A percentile compares a stretch with the other conserved stretches of the same genome.
These are phyloP conservation scores for Elongisporangium anandrum DNA, from an alignment of 352 stramenopile species.

Conservation along the genomic window DNA sequence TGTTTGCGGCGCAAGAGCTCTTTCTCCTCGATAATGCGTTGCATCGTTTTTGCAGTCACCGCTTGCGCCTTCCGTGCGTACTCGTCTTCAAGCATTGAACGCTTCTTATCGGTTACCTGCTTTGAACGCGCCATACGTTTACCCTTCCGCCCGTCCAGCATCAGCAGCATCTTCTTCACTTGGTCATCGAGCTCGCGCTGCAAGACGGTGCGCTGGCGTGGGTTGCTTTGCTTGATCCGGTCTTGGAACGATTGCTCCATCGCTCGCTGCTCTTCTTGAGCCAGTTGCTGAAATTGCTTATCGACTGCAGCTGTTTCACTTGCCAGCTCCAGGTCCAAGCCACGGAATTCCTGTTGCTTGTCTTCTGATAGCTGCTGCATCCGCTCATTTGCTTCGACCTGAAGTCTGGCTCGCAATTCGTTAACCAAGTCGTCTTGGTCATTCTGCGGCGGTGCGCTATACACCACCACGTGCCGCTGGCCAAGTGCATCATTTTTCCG, in stretches of 20 bases:
- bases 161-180: slow-evolving; percentile 34
- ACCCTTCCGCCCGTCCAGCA: slow-evolving; percentile 34
- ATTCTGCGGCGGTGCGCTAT: slow-evolving; percentile 5
- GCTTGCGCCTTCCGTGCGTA: slow-evolving; percentile 41
- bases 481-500: not conserved
- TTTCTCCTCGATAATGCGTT: slow-evolving; percentile 49
- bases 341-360: slow-evolving; percentile 25
- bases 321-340: slow-evolving; percentile 18
- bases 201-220: slow-evolving; percentile 3
- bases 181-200: slow-evolving; percentile 35
- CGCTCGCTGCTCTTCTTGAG: slow-evolving; percentile 25
- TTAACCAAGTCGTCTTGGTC: slow-evolving; percentile 32
- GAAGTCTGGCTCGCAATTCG: slow-evolving; percentile 40
- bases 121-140: slow-evolving; percentile 21
- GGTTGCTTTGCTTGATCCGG: slow-evolving; percentile 12
- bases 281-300: slow-evolving; percentile 17
- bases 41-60: slow-evolving; percentile 40
- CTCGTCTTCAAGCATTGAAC: slow-evolving; percentile 40
- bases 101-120: slow-evolving; percentile 15
- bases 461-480: slow-evolving; percentile 2
- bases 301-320: slow-evolving; percentile 19
- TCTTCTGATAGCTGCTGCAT: slow-evolving; percentile 31
- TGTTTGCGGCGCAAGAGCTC: slow-evolving; percentile 35
- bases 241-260: slow-evolving; percentile 27
- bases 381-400: slow-evolving; percentile 48